A percentile compares a stretch with the other conserved stretches of the same genome.
phyloP scores from a whole-genome alignment of 768 basidiomycete species.

The Lyophyllum shimeji region DNA sequence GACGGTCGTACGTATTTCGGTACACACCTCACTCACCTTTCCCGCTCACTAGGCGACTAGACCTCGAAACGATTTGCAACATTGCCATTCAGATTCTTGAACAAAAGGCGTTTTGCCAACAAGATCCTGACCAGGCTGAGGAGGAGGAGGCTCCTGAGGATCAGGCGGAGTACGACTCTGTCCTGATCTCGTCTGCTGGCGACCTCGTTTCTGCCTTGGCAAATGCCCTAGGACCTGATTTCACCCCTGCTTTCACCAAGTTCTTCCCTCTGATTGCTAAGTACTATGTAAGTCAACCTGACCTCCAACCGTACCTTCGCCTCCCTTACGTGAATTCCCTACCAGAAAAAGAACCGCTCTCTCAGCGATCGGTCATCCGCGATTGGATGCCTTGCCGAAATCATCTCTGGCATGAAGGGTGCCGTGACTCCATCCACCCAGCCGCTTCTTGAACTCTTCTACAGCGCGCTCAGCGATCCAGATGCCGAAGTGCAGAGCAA shows the following conservation, averaged over 20 bases:
- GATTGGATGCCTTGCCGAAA: slow-evolving; percentile 93
- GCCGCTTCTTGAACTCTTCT: slow-evolving; percentile 80
- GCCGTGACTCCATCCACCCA: slow-evolving; percentile 85
- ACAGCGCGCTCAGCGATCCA: slow-evolving; percentile 74
- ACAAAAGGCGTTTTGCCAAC: slow-evolving; percentile 94
- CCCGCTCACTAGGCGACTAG: slow-evolving; percentile 32
- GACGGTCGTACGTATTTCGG: slow-evolving; percentile 60
- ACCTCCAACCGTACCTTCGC: not conserved
- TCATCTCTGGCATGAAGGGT: slow-evolving; percentile 88
- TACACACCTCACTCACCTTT: not conserved
- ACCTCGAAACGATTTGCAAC: slow-evolving; percentile 74
- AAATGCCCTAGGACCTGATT: slow-evolving; percentile 80
- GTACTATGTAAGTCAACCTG: slow-evolving; percentile 72
- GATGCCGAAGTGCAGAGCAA: slow-evolving; percentile 97
- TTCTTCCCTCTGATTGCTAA: slow-evolving; percentile 90
- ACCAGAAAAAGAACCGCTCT: slow-evolving; percentile 81
- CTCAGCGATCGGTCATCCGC: slow-evolving; percentile 90
- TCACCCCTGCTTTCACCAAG: slow-evolving; percentile 74
- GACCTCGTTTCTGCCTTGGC: slow-evolving; percentile 93
- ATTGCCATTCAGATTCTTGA: slow-evolving; percentile 86
- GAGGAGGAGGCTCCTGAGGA: slow-evolving; percentile 83
- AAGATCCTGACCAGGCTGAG: slow-evolving; percentile 92
- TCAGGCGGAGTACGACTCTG: slow-evolving; percentile 94
- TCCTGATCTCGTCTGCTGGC: slow-evolving; percentile 89
- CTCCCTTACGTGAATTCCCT: not conserved